These are phyloP conservation scores for Yamadazyma dushanensis DNA, from an alignment of 1,139 yeast species.

Conservation along the genomic window DNA sequence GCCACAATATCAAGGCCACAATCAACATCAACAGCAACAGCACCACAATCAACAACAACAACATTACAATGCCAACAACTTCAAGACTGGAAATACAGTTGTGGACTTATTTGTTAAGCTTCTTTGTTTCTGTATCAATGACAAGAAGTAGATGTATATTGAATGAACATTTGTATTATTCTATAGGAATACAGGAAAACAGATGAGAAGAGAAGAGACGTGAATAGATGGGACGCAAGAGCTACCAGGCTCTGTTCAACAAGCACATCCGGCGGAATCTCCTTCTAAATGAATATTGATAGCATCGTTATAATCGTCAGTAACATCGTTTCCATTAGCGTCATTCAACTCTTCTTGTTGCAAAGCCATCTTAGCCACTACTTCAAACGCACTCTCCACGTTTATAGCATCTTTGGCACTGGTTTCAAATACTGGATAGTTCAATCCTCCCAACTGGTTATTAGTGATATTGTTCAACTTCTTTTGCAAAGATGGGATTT, in stretches of 20 bases:
- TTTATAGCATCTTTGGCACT: conserved; percentile 93
- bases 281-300: conserved; percentile 90
- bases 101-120: conserved; percentile 31
- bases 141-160: conserved; percentile 1
- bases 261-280: conserved; percentile 75
- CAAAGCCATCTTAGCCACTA: conserved; percentile 90
- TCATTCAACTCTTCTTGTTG: conserved; percentile 89
- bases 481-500: conserved; percentile 73
- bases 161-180: conserved; percentile 4
- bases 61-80: conserved; percentile 19
- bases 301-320: conserved; percentile 87
- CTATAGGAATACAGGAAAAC: conserved; percentile 2
- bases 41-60: conserved; percentile 31
- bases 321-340: conserved; percentile 73
- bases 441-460: conserved; percentile 67
- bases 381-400: conserved; percentile 94
- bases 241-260: no score
- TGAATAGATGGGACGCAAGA: no score
- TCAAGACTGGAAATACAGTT: conserved; percentile 25
- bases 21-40: conserved; percentile 26
- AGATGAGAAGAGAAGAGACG: not conserved
- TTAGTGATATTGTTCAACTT: conserved; percentile 86
- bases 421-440: conserved; percentile 90
- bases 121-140: conserved; percentile 35
- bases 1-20: conserved; percentile 11